phyloP scores from a whole-genome alignment of 1,284 basidiomycete genomes.

The Apiotrichum porosum region DNA sequence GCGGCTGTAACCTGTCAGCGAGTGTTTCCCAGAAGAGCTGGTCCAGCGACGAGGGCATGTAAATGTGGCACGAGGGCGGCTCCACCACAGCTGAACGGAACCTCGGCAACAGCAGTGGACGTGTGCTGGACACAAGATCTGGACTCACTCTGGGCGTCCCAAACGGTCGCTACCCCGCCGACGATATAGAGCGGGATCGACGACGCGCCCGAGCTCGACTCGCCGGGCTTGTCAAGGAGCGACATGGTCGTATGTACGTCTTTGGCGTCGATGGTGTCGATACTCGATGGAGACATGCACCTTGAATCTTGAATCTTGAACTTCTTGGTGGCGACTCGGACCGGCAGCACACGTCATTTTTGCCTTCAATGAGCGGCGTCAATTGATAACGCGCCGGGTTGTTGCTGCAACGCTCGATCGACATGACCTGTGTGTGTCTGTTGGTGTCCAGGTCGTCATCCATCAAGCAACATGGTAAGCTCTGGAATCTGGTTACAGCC shows the following conservation, averaged over 20 bases:
- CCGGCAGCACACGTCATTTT: constrained; percentile 2
- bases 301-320: too few species aligned
- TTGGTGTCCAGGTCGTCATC: neutral
- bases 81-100: too few species aligned
- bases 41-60: neutral
- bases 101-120: neutral
- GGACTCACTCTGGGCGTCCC: constrained; percentile 46
- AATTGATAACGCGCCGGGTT: neutral
- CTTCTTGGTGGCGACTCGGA: neutral
- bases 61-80: too few species aligned
- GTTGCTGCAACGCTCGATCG: neutral
- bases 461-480: constrained; percentile 4
- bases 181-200: constrained; percentile 45
- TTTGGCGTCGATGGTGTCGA: neutral
- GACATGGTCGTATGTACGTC: constrained; percentile 2
- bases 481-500: too few species aligned
- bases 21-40: neutral
- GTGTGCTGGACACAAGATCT: neutral
- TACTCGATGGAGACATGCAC: too few species aligned
- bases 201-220: neutral
- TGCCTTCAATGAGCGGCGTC: too few species aligned
- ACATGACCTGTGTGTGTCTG: too few species aligned
- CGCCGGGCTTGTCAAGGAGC: constrained; percentile 6
- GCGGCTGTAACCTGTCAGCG: constrained; percentile 55
- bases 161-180: constrained; percentile 45